Conservation (phyloP, 148 eudicot genomes). For the Pouteria glomerata region DNA sequence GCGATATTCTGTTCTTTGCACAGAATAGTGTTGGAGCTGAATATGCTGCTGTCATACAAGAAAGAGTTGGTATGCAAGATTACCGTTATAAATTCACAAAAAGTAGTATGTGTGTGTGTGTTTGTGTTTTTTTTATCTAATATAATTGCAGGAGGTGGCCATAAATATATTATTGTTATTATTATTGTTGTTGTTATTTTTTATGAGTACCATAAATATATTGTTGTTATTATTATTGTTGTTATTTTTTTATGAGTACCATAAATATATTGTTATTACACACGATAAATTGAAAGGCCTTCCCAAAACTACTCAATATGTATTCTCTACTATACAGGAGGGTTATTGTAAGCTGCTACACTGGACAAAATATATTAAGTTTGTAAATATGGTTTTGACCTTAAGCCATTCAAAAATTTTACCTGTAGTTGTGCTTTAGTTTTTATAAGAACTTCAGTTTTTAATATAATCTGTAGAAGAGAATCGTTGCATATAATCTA, state of each 20-base stretch:
- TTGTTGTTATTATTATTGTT: no score
- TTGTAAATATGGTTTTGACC: background rate
- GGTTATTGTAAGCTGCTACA: background rate
- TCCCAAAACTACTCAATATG: background rate
- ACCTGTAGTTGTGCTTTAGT: no score
- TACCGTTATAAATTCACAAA: background rate
- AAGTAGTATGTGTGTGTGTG: background rate
- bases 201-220: no score
- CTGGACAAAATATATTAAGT: background rate
- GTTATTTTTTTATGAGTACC: no score
- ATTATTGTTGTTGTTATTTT: no score
- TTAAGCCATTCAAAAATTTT: no score
- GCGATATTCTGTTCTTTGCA: conserved; percentile 49
- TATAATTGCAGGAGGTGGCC: background rate
- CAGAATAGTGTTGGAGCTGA: conserved; percentile 61
- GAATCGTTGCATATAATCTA: background rate
- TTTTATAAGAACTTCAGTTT: background rate
- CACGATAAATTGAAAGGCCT: background rate
- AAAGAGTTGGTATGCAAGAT: conserved; percentile 45
- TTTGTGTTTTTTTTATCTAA: background rate
- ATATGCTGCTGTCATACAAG: conserved; percentile 47
- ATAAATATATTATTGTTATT: background rate
- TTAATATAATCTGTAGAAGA: background rate
- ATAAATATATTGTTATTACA: no score
- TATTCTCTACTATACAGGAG: background rate